Evolutionary conservation across 306 rosid genomes (phyloP).

Genomic region (Lathyrus sativus): DNA sequence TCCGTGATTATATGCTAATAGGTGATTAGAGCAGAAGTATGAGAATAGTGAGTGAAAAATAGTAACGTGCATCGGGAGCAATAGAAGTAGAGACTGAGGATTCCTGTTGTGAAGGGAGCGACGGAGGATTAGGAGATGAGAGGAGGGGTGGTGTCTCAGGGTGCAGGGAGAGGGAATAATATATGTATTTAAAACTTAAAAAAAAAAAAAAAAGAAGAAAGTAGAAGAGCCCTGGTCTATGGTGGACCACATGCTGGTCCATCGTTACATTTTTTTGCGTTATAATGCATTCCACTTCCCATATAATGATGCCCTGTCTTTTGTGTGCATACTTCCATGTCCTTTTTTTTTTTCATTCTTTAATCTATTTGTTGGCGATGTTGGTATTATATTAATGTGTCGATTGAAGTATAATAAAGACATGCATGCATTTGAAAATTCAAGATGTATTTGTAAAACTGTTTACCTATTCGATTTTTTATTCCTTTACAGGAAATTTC

Average conservation of each 20-base stretch:
- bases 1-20: conserved; percentile 17
- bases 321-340: conserved; percentile 1
- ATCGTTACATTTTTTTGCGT: background rate
- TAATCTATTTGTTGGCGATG: conserved; percentile 1
- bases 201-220: background rate
- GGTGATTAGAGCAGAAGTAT: conserved; percentile 37
- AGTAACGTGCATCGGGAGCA: conserved; percentile 48
- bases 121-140: background rate
- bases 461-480: conserved; percentile 26
- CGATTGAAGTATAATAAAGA: background rate
- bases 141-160: background rate
- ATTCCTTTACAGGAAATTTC: conserved; percentile 79
- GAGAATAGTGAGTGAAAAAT: conserved; percentile 36
- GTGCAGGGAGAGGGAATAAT: background rate
- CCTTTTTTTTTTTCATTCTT: background rate
- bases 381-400: background rate
- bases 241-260: background rate
- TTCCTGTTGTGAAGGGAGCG: background rate
- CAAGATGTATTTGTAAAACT: conserved; percentile 1
- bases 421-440: conserved; percentile 22
- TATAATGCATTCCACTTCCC: conserved; percentile 22
- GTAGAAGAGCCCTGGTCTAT: background rate
- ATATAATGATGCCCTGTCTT: conserved; percentile 21
- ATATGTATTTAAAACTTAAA: background rate
- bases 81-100: conserved; percentile 49